Evolutionary conservation across 1,284 basidiomycete species (phyloP).

Genomic region (Ustilago crameri): DNA sequence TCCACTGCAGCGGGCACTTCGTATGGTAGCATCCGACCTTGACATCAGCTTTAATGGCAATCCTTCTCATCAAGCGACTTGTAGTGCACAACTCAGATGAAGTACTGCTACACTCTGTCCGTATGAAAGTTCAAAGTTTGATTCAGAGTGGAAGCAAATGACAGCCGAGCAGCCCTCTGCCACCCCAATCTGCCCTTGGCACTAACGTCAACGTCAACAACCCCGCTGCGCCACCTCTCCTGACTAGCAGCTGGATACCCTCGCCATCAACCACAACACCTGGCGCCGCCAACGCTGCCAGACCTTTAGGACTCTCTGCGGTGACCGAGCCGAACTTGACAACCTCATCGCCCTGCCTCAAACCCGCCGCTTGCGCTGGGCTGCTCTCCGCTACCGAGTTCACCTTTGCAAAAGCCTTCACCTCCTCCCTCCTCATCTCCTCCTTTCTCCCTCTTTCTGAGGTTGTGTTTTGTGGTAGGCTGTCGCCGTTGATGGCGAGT

Average conservation of each 20-base stretch:
- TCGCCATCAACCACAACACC: slow-evolving; percentile 33
- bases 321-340: slow-evolving; percentile 39
- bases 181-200: slow-evolving; percentile 44
- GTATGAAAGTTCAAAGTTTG: no score
- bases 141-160: slow-evolving; percentile 37
- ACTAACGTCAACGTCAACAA: slow-evolving; percentile 14
- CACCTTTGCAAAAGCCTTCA: slow-evolving; percentile 40
- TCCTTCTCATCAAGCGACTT: background rate
- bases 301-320: slow-evolving; percentile 8
- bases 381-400: slow-evolving; percentile 46
- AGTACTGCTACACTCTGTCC: no score
- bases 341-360: slow-evolving; percentile 33
- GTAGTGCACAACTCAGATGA: no score
- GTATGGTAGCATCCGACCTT: slow-evolving; percentile 28
- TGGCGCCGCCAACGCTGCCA: slow-evolving; percentile 40
- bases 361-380: slow-evolving; percentile 45
- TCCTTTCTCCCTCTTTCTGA: no score
- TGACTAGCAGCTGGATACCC: slow-evolving; percentile 16
- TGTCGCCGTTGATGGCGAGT: slow-evolving; percentile 45
- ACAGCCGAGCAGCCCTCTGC: slow-evolving; percentile 51
- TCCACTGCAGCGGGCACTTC: background rate
- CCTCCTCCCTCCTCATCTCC: background rate
- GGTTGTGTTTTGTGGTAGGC: background rate
- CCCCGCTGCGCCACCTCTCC: slow-evolving; percentile 2
- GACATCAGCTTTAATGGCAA: background rate